Percentiles rank a stretch among this genome's conserved stretches.
Evolutionary conservation across 2,329 filamentous ascomycete genomes (phyloP).

Genomic region (Gnomoniopsis smithogilvyi): DNA sequence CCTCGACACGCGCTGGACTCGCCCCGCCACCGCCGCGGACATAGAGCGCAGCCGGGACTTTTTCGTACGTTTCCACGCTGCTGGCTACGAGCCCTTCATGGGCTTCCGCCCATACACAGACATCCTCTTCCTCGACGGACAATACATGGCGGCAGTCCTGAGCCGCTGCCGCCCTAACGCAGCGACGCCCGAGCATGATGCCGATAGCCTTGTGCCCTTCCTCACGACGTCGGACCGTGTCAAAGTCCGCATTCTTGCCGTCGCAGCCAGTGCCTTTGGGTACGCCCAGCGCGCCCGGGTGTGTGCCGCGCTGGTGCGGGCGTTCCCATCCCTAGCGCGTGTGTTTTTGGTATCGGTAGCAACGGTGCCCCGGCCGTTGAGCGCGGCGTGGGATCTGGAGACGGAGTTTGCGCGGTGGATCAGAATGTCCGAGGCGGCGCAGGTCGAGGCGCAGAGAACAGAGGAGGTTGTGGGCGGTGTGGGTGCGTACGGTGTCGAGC

Average conservation of each 20-base stretch:
- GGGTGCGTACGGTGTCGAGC: not conserved
- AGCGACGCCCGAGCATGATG: not conserved
- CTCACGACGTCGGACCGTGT: not conserved
- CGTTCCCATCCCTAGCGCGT: not conserved
- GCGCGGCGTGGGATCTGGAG: not conserved
- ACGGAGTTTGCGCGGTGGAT: not conserved
- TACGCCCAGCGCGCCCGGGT: not conserved
- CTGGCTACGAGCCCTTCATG: not conserved
- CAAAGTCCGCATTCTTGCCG: not conserved
- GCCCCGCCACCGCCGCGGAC: not conserved
- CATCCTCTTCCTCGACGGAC: conserved; percentile 1
- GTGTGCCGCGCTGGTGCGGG: not conserved
- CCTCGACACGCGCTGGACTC: not conserved
- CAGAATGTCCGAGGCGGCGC: not conserved
- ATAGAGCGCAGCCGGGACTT: not conserved
- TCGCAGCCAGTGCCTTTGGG: not conserved
- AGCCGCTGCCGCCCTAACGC: not conserved
- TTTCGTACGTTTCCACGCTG: not conserved
- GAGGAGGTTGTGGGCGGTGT: not conserved
- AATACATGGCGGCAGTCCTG: not conserved
- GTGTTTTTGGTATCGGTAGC: not conserved
- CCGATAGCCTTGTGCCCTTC: not conserved
- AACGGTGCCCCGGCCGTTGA: not conserved
- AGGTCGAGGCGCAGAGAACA: not conserved
- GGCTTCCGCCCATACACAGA: conserved; percentile 1